A percentile compares a stretch with the other conserved stretches of the same genome.
These are phyloP conservation scores for Onygenales sp. DNA, from an alignment of 2,329 filamentous ascomycete species.

Conservation along the genomic window DNA sequence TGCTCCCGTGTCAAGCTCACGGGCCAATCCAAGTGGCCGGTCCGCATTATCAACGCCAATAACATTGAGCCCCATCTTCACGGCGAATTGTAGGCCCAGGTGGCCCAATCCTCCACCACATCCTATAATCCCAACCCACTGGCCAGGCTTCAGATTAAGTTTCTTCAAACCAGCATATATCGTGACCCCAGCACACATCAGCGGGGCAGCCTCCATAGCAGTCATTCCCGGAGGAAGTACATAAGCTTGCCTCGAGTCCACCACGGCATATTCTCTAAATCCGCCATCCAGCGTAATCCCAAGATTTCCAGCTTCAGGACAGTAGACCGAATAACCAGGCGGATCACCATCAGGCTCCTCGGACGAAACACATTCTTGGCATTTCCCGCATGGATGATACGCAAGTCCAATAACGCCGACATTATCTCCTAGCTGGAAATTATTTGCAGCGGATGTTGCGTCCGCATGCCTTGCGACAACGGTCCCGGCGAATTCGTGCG, in stretches of 20 bases:
- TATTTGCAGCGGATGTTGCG: not conserved
- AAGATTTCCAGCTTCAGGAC: not conserved
- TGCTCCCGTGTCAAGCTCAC: constrained; percentile 21
- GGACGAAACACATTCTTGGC: not conserved
- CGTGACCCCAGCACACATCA: constrained; percentile 37
- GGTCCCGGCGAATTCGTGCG: constrained; percentile 39
- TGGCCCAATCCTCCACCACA: constrained; percentile 29
- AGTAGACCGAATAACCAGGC: not conserved
- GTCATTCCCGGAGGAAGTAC: constrained; percentile 21
- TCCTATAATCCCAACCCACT: constrained; percentile 32
- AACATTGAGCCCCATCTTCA: constrained; percentile 26
- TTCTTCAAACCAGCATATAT: constrained; percentile 32
- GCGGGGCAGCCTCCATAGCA: constrained; percentile 28
- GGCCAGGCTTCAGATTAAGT: constrained; percentile 20
- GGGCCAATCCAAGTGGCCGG: constrained; percentile 18
- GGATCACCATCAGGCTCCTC: not conserved
- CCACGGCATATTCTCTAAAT: constrained; percentile 16
- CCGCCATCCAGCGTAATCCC: constrained; percentile 13
- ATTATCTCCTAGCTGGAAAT: not conserved
- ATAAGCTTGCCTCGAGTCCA: constrained; percentile 14
- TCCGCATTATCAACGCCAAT: constrained; percentile 26
- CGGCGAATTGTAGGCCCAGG: constrained; percentile 28
- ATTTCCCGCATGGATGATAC: not conserved
- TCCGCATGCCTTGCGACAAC: constrained; percentile 22
- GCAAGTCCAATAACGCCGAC: not conserved